Conservation (phyloP, 1,139 yeast genomes). For the Ogataea hybrid region DNA sequence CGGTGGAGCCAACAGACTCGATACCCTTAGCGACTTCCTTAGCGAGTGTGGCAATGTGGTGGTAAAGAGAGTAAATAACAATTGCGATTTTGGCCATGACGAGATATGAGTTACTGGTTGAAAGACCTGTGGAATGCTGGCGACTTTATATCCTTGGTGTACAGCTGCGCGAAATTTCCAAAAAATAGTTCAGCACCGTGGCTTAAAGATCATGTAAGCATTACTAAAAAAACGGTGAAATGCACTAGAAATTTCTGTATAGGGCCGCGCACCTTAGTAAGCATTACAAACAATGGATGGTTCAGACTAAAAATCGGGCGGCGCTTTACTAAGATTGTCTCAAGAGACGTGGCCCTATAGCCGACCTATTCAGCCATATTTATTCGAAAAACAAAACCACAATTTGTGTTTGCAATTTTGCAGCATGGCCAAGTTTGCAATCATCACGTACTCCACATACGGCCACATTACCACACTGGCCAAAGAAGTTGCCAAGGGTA, state of each 20-base stretch:
- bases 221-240: conserved; percentile 1
- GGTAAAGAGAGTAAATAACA: conserved; percentile 78
- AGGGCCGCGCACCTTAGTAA: conserved; percentile 2
- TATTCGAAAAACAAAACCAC: not conserved
- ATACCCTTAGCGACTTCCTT: conserved; percentile 69
- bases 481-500: conserved; percentile 41
- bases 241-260: conserved; percentile 4
- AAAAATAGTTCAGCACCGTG: not conserved
- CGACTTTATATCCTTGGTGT: not conserved
- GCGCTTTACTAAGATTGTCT: conserved; percentile 2
- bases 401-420: not conserved
- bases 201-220: not conserved
- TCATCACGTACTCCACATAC: conserved; percentile 49
- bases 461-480: conserved; percentile 47
- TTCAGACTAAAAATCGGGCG: not conserved
- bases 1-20: conserved; percentile 69
- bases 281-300: not conserved
- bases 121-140: not conserved
- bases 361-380: not conserved
- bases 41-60: conserved; percentile 71
- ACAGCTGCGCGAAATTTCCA: not conserved
- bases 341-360: not conserved
- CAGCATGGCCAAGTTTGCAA: conserved; percentile 23
- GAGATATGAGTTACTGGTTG: not conserved
- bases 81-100: conserved; percentile 58